Evolutionary conservation across 2,329 filamentous ascomycete genomes (phyloP), one percentile per base, ranked within the genome.

Genomic region (Colletotrichum truncatum): DNA sequence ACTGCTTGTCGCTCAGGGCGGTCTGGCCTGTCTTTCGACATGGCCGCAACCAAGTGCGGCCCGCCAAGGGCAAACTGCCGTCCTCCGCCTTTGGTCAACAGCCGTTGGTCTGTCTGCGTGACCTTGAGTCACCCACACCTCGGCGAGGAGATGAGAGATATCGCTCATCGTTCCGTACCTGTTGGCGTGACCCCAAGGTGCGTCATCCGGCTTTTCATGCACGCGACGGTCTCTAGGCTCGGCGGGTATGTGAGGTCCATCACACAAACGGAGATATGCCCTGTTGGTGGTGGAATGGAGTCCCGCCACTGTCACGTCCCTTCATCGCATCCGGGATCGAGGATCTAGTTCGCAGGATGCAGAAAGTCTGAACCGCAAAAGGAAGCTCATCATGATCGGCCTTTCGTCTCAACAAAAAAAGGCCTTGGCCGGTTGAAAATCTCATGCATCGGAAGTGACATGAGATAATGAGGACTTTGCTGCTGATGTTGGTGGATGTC

Each of bases 231-330:
- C 43, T 61, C 48, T 68, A 68, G 67, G 32, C 30, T 60, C 67
- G 64, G 67, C 67, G 67, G 67, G 64, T 68, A 68, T 68, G 67
- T 67, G 67, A 68, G 64, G 58, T 48, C 56, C 51, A 66, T 68
- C 67, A 68, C 67, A 66, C 45, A 52, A 48, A 61, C 28, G 28
- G 38, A 66, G 39, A 25, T 21, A 30, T 30, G 26, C 23, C 30
- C 36, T 10, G 58, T 51, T 64, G 63, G 11, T 38, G 43, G 32
- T 45, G 36, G 36, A 51, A 36, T 43, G 62, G 25, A 23, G 45
- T 45, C 12, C 23, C 23, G 54, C 21, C 28, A 51, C 28, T 28
- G 18, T 51, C 34, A 25, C 38, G 26, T 55, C 41, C 23, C 32
- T 43, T 49, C 41, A 25, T 63, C 11, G 57, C 49, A 66, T 62